phyloP scores from a whole-genome alignment of 352 stramenopile species.

The Plasmopara muralis region DNA sequence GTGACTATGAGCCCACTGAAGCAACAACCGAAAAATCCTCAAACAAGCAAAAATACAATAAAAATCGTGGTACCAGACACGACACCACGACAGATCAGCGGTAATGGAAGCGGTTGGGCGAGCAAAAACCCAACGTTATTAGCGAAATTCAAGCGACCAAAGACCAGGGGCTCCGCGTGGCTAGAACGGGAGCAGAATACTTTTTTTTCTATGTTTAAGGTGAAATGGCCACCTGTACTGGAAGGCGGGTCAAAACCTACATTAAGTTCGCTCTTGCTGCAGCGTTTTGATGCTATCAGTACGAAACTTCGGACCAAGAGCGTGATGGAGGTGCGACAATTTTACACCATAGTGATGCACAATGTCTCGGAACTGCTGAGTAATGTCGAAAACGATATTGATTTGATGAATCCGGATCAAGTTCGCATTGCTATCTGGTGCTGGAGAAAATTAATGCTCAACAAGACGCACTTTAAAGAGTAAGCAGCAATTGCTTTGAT shows the following conservation, averaged over 20 bases:
- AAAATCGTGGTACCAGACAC: conserved; percentile 7
- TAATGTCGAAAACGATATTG: conserved; percentile 46
- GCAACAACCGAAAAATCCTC: conserved; percentile 15
- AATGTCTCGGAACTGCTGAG: conserved; percentile 39
- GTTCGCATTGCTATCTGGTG: conserved; percentile 70
- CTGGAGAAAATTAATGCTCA: conserved; percentile 52
- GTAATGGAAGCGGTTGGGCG: conserved; percentile 4
- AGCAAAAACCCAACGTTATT: conserved; percentile 6
- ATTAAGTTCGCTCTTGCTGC: conserved; percentile 41
- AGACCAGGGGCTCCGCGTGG: conserved; percentile 31
- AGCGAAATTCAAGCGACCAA: conserved; percentile 17
- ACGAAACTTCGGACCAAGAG: conserved; percentile 57
- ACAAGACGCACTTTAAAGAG: conserved; percentile 36
- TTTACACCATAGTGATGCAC: conserved; percentile 51
- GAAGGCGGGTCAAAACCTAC: conserved; percentile 12
- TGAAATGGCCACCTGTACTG: conserved; percentile 41
- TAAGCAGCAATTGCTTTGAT: conserved; percentile 8
- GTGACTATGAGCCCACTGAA: conserved; percentile 18
- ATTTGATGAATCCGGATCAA: conserved; percentile 57
- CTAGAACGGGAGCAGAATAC: conserved; percentile 51
- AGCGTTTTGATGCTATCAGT: conserved; percentile 57
- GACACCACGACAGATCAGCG: conserved; percentile 10
- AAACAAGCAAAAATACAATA: conserved; percentile 10
- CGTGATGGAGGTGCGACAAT: conserved; percentile 48
- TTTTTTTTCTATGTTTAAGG: conserved; percentile 66